Evolutionary conservation across 768 basidiomycete species (phyloP), one percentile per base, ranked within the genome.

Genomic region (Russula sp.): DNA sequence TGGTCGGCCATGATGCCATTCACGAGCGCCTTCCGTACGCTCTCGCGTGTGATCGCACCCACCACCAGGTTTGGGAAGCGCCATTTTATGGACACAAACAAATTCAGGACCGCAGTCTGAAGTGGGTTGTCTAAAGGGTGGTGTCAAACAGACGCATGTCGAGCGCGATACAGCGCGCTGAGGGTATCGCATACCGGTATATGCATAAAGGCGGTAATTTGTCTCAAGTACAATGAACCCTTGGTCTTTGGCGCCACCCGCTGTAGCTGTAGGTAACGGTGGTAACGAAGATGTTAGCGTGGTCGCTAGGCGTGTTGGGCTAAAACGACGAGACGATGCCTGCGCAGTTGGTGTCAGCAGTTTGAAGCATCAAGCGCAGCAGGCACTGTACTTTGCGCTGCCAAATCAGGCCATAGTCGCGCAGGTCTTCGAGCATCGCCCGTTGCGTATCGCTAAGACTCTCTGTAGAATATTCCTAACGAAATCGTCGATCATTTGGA

Each of bases 1-100:
- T 98, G 97, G 71, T 94, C 90, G 60, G 97, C 95, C 62, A 93
- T 91, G 67, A 99, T 99, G 34, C 97, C 97, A 74, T 95, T 97
- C 70, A 82, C 81, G 69, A 99, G 83, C 9, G 97, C 97, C 74
- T 88, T 89, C 79, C 93, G 91, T 66, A 99, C 94, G 72, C 94
- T 95, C 66, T 97, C 93, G 69, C 97, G 85, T 34, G 94, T 98
- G 66, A 99, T 87, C 70, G 89, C 86, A 46, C 96, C 97, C 51
- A 98, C 92, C n/a, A 94, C 94, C 60, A 99, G 81, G 77, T 99
- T 98, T 14, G 94, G 92, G 73, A 98, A 99, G 55, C 96, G 89
- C 69, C 94, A 92, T 75, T 92, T 92, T 74, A 99, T 79, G 13
- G 88, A 85, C 34, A 96, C 86, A 73, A 98, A 99, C 20, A 98